These are phyloP conservation scores for Diddensiella santjacobensis DNA, from an alignment of 805 yeast species.

Conservation along the genomic window DNA sequence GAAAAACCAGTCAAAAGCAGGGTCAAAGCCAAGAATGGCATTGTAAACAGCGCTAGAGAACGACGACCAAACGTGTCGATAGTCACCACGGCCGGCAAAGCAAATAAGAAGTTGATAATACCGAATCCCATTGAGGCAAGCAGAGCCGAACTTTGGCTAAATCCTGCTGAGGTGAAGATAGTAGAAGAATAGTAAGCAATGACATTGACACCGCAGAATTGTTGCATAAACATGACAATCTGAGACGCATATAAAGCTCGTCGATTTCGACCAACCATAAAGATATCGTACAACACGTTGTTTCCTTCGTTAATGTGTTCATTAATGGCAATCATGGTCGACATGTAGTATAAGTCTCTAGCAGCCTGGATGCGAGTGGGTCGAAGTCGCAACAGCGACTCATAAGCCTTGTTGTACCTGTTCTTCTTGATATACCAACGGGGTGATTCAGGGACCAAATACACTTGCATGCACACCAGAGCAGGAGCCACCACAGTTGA, in stretches of 20 bases:
- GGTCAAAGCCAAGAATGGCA: slow-evolving; percentile 57
- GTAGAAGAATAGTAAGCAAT: slow-evolving; percentile 82
- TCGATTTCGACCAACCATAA: slow-evolving; percentile 74
- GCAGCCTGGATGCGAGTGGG: slow-evolving; percentile 53
- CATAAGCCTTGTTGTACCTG: slow-evolving; percentile 46
- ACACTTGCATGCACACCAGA: slow-evolving; percentile 48
- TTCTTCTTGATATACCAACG: slow-evolving; percentile 61
- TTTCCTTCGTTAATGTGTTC: slow-evolving; percentile 35
- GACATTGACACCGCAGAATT: slow-evolving; percentile 85
- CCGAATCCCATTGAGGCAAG: slow-evolving; percentile 87
- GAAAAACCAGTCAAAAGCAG: slow-evolving; percentile 54
- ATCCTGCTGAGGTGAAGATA: slow-evolving; percentile 66
- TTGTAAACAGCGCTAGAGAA: slow-evolving; percentile 49
- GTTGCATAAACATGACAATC: slow-evolving; percentile 86
- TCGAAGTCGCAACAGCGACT: slow-evolving; percentile 47
- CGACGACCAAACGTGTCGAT: slow-evolving; percentile 79
- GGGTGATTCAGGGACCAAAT: slow-evolving; percentile 64
- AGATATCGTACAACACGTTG: slow-evolving; percentile 38
- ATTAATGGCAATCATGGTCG: slow-evolving; percentile 45
- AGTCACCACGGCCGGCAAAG: slow-evolving; percentile 76
- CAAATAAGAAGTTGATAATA: slow-evolving; percentile 72
- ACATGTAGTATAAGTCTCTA: slow-evolving; percentile 58
- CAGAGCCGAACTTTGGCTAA: slow-evolving; percentile 57
- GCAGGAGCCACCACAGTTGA: slow-evolving; percentile 59
- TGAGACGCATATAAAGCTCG: slow-evolving; percentile 78